These are phyloP conservation scores for Henckelia pumila DNA, from an alignment of 257 asterid genomes.

Conservation along the genomic window DNA sequence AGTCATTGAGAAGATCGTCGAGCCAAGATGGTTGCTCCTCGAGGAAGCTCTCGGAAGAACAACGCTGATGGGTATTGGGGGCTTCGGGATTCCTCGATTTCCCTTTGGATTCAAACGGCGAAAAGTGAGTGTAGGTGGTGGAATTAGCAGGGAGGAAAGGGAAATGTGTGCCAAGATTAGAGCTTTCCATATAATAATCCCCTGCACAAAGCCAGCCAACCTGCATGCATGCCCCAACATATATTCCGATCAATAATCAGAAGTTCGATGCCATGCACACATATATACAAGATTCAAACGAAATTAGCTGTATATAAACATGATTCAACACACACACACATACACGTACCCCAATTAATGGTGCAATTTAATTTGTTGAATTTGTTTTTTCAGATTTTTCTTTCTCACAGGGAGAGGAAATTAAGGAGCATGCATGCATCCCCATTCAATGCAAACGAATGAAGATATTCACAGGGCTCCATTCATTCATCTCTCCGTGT, in stretches of 20 bases:
- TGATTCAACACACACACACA: background rate
- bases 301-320: background rate
- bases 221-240: background rate
- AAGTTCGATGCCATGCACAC: background rate
- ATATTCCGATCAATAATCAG: background rate
- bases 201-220: slow-evolving; percentile 24
- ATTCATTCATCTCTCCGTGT: background rate
- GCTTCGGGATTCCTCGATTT: slow-evolving; percentile 24
- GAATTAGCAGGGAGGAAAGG: slow-evolving; percentile 24
- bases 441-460: background rate
- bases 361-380: slow-evolving; percentile 9
- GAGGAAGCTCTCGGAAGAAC: slow-evolving; percentile 59
- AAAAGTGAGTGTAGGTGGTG: slow-evolving; percentile 22
- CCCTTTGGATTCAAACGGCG: slow-evolving; percentile 27
- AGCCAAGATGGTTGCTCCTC: slow-evolving; percentile 87
- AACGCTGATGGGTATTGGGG: slow-evolving; percentile 41
- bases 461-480: background rate
- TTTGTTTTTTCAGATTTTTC: background rate
- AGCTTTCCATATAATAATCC: slow-evolving; percentile 31
- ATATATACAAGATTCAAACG: background rate
- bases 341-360: no score
- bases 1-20: slow-evolving; percentile 70
- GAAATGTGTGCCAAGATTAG: slow-evolving; percentile 25
- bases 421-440: background rate
- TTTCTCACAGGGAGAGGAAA: background rate